Percentiles rank a stretch among this genome's conserved stretches.
Evolutionary conservation across 176 grass and related monocot genomes (phyloP).

Genomic region (Typha latifolia): DNA sequence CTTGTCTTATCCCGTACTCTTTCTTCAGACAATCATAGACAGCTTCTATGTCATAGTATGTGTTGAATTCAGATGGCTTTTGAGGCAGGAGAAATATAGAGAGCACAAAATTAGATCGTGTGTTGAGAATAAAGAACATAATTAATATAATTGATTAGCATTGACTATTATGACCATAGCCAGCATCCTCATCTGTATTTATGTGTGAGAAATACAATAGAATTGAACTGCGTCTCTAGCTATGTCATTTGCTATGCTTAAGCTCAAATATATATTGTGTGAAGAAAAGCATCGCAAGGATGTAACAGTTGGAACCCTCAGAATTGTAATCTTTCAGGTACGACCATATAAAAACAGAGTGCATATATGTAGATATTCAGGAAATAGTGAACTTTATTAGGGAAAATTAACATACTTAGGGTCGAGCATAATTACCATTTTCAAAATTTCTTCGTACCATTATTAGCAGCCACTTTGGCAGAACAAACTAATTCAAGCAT

Average conservation of each 20-base stretch:
- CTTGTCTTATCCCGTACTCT: slow-evolving; percentile 74
- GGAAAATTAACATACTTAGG: background rate
- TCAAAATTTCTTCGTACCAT: background rate
- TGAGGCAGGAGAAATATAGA: slow-evolving; percentile 11
- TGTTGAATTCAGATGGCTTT: slow-evolving; percentile 96
- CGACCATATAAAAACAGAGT: background rate
- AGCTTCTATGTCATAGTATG: slow-evolving; percentile 95
- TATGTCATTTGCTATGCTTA: no score
- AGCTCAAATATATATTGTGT: no score
- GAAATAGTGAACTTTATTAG: background rate
- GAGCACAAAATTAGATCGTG: slow-evolving; percentile 12
- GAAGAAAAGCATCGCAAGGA: no score
- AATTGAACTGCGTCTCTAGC: no score
- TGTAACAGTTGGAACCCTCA: no score
- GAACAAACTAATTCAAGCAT: background rate
- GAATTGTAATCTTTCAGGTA: background rate
- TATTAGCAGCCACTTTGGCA: background rate
- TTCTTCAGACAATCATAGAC: slow-evolving; percentile 90
- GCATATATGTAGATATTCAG: background rate
- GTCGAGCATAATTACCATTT: no score
- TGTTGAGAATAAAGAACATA: no score
- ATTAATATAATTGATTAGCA: no score
- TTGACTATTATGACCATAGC: no score
- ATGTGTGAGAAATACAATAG: no score
- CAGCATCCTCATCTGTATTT: no score